Conservation (phyloP, 2,329 filamentous ascomycete species). For the Fusarium proliferatum region DNA sequence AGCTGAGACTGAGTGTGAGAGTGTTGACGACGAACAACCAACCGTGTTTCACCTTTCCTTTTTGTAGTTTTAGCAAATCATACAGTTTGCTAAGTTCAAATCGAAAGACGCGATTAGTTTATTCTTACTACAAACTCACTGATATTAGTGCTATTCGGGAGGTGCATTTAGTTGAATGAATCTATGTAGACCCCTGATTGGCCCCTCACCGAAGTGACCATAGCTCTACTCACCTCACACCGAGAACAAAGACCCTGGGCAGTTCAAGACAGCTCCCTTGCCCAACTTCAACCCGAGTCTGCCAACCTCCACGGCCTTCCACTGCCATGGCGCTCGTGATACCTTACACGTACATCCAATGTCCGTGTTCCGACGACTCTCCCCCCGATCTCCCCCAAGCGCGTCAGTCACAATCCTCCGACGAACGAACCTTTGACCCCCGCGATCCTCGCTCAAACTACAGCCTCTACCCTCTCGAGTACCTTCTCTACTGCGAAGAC, state of each 20-base stretch:
- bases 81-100: background rate
- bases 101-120: no score
- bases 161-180: background rate
- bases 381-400: slow-evolving; percentile 48
- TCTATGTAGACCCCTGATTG: slow-evolving; percentile 14
- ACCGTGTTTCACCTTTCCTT: background rate
- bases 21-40: background rate
- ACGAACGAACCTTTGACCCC: slow-evolving; percentile 87
- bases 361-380: slow-evolving; percentile 68
- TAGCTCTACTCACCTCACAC: slow-evolving; percentile 29
- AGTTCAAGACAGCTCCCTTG: slow-evolving; percentile 37
- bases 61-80: background rate
- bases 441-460: slow-evolving; percentile 86
- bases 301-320: slow-evolving; percentile 22
- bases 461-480: slow-evolving; percentile 91
- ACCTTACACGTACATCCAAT: slow-evolving; percentile 75
- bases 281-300: slow-evolving; percentile 23
- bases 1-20: background rate
- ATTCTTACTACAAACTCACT: background rate
- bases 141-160: background rate
- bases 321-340: slow-evolving; percentile 61
- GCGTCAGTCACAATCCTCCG: slow-evolving; percentile 52
- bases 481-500: slow-evolving; percentile 96
- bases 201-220: slow-evolving; percentile 14
- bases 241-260: slow-evolving; percentile 16